Conservation (phyloP, 345 rosid species). For the Alliaria petiolata region DNA sequence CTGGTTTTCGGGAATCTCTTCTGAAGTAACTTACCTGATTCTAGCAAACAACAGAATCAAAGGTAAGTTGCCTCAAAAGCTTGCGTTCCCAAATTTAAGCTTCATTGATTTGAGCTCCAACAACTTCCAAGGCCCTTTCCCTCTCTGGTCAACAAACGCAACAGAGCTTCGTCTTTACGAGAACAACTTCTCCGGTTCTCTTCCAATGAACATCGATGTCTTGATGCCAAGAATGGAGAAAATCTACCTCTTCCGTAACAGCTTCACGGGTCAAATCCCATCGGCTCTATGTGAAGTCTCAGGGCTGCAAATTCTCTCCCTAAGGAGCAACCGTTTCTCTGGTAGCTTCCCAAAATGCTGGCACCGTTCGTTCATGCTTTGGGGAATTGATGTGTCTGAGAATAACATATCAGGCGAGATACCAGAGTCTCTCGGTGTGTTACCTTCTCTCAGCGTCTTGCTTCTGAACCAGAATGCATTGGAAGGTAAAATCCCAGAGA, state of each 20-base stretch:
- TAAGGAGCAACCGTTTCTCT: constrained; percentile 36
- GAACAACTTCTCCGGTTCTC: constrained; percentile 49
- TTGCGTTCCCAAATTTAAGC: constrained; percentile 34
- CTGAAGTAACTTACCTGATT: constrained; percentile 37
- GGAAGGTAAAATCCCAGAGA: constrained; percentile 44
- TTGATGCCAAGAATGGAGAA: constrained; percentile 45
- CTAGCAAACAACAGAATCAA: constrained; percentile 45
- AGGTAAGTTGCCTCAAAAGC: constrained; percentile 36
- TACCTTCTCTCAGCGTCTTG: constrained; percentile 41
- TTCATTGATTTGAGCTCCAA: constrained; percentile 43
- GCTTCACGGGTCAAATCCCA: constrained; percentile 37
- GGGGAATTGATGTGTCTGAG: constrained; percentile 44
- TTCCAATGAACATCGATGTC: constrained; percentile 35
- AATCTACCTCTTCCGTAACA: constrained; percentile 38
- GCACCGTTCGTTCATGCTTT: constrained; percentile 37
- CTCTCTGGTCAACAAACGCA: constrained; percentile 48
- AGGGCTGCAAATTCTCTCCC: constrained; percentile 40
- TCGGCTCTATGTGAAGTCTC: constrained; percentile 39
- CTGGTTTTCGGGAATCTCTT: constrained; percentile 37
- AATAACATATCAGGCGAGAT: constrained; percentile 44
- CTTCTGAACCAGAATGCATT: constrained; percentile 44
- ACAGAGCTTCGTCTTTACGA: constrained; percentile 36
- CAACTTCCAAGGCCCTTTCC: constrained; percentile 47
- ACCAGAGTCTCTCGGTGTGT: constrained; percentile 41
- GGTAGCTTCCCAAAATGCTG: constrained; percentile 46